A percentile compares a stretch with the other conserved stretches of the same genome.
These are phyloP conservation scores for Colletotrichum sp. DNA, from an alignment of 2,329 filamentous ascomycete species.

Conservation along the genomic window DNA sequence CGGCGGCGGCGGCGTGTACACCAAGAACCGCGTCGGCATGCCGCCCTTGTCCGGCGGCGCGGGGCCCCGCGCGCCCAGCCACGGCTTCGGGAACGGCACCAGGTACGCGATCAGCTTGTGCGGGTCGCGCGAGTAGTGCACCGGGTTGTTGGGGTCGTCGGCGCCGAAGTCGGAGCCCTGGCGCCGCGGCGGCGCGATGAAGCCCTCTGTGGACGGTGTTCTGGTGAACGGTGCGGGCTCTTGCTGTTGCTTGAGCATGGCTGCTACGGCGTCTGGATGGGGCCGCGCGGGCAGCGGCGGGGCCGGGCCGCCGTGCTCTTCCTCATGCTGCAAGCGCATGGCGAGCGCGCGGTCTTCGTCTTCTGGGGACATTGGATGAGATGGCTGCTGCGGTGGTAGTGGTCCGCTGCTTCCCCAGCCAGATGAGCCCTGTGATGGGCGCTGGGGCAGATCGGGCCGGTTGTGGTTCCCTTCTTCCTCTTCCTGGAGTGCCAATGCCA, in stretches of 20 bases:
- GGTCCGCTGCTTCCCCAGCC: neutral
- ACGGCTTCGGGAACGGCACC: slow-evolving; percentile 17
- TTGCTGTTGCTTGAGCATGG: neutral
- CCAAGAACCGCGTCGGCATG: slow-evolving; percentile 9
- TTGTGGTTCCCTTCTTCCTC: slow-evolving; percentile 3
- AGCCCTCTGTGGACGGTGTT: slow-evolving; percentile 6
- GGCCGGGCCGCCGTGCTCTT: neutral
- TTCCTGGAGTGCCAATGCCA: slow-evolving; percentile 16
- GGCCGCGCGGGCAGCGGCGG: slow-evolving; percentile 9
- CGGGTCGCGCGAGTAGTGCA: slow-evolving; percentile 12
- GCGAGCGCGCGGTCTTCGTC: slow-evolving; percentile 10
- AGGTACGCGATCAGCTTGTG: slow-evolving; percentile 19
- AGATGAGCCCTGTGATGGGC: neutral
- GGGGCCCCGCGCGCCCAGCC: neutral
- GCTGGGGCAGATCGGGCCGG: neutral
- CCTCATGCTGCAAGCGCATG: slow-evolving; percentile 5
- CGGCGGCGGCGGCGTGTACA: slow-evolving; percentile 15
- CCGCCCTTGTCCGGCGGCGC: neutral
- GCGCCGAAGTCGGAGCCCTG: slow-evolving; percentile 9
- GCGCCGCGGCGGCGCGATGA: slow-evolving; percentile 6
- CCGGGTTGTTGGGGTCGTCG: slow-evolving; percentile 14
- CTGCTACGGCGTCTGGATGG: slow-evolving; percentile 4
- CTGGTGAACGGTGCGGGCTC: slow-evolving; percentile 6
- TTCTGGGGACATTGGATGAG: neutral
- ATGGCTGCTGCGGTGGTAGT: neutral